Base-by-base conservation (phyloP, 2,329 filamentous ascomycete genomes). In the Alternaria sp. region DNA sequence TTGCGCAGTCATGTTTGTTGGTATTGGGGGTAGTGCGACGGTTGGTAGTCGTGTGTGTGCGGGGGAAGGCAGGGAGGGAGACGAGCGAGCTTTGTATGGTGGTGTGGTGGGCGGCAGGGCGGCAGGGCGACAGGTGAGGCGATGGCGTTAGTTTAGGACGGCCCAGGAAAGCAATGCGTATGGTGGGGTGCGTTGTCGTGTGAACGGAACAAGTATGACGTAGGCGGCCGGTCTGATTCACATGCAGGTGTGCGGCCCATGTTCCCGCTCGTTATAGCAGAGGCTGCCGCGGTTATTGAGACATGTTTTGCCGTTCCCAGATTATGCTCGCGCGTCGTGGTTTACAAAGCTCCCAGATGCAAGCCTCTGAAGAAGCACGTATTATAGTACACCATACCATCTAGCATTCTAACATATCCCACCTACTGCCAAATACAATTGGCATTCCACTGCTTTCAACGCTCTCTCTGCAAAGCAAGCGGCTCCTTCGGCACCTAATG, bases 1-100 rank as follows among this genome's bases (percentile, higher is more conserved):
- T 54, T 73, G 69, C 48, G 71, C 73, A 17, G 76, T 76, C 76
- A 78, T 48, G 37, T 17, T 48, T 33, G 21, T 11, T 34, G 31
- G 23, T 34, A n/a, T 17, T 23, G 29, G 44, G 31, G 21, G 31
- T 23, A 8, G 75, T 58, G 44, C 67, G 56, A 51, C 36, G 53
- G 56, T 59, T 46, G 49, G 42, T 41, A 36, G 49, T 53, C 34
- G 48, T 58, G 44, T 7, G 44, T 45, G 42, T 17, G 17, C 2
- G 17, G 17, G 17, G 34, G 44, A 42, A 40, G 42, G 42, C 28
- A 41, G 29, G 21, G 34, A 29, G 52, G 44, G 46, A 36, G 33
- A 39, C 39, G 14, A 36, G 48, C 37, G 17, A 51, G 31, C 29
- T 34, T 41, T 36, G 37, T 51, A 56, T 36, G 46, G 31, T 29